A percentile compares a stretch with the other conserved stretches of the same genome.
phyloP scores from a whole-genome alignment of 805 yeast species.

The Candida lessepsii region DNA sequence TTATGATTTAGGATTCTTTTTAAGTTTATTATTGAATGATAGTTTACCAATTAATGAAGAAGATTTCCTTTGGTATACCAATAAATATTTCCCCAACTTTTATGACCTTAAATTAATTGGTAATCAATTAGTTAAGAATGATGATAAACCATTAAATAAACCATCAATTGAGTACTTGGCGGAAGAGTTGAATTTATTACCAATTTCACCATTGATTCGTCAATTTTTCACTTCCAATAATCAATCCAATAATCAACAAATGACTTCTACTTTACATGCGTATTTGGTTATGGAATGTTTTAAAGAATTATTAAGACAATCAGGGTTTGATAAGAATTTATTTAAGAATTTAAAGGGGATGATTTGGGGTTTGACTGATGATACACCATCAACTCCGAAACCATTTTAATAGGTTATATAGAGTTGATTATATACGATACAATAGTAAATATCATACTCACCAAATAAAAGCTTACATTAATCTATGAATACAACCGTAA shows the following conservation, averaged over 20 bases:
- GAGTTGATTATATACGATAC: too few relatives aligned
- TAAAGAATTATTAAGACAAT: conserved; percentile 48
- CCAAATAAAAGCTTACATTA: too few relatives aligned
- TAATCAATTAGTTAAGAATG: conserved; percentile 28
- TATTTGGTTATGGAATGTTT: conserved; percentile 64
- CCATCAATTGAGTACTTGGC: conserved; percentile 62
- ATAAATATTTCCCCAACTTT: conserved; percentile 73
- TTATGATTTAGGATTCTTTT: conserved; percentile 88
- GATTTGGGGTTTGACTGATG: conserved; percentile 49
- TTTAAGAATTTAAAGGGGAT: conserved; percentile 45
- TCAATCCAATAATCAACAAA: conserved; percentile 25
- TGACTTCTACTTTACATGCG: conserved; percentile 59
- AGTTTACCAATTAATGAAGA: conserved; percentile 77
- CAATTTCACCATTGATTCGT: conserved; percentile 52
- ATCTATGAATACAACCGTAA: too few relatives aligned
- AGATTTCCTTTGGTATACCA: conserved; percentile 71
- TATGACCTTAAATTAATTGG: conserved; percentile 73
- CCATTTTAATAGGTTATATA: neutral
- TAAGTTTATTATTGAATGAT: conserved; percentile 72
- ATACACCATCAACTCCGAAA: conserved; percentile 26
- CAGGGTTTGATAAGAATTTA: conserved; percentile 20
- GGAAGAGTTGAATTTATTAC: conserved; percentile 63
- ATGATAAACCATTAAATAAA: conserved; percentile 25
- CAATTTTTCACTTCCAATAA: conserved; percentile 32
- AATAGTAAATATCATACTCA: too few relatives aligned